Evolutionary conservation across 441 rosid species (phyloP).

Genomic region (Dalechampia spathulata): DNA sequence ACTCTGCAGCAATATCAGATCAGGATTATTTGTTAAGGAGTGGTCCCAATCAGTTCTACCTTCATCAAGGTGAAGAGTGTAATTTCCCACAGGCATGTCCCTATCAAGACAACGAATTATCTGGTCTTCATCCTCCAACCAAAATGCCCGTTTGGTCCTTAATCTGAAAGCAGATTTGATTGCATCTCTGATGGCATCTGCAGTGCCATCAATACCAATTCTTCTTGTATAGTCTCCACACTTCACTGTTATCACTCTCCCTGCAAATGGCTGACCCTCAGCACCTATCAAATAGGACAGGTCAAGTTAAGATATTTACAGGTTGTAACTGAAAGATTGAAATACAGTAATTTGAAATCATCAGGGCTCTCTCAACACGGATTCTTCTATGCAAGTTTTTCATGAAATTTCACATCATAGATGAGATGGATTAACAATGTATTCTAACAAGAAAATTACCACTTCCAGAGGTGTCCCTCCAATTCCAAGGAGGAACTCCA

Average conservation of each 20-base stretch:
- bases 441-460: conserved; percentile 32
- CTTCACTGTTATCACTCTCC: conserved; percentile 87
- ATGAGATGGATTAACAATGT: conserved; percentile 9
- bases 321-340: background rate
- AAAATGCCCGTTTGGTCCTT: conserved; percentile 83
- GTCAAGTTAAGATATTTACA: background rate
- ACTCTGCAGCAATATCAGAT: no score
- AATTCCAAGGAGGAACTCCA: conserved; percentile 97
- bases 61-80: conserved; percentile 80
- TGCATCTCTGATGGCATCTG: conserved; percentile 90
- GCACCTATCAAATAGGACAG: conserved; percentile 29
- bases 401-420: background rate
- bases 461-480: conserved; percentile 91
- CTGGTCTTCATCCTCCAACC: conserved; percentile 97
- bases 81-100: conserved; percentile 92
- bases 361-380: background rate
- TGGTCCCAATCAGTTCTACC: conserved; percentile 35
- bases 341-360: conserved; percentile 8
- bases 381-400: conserved; percentile 8
- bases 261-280: conserved; percentile 58
- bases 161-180: conserved; percentile 77
- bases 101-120: conserved; percentile 72
- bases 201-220: conserved; percentile 80
- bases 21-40: background rate
- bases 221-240: conserved; percentile 82